Evolutionary conservation across 2,329 filamentous ascomycete species (phyloP), one percentile per base, ranked within the genome.

Genomic region (Biscogniauxia mediterranea): DNA sequence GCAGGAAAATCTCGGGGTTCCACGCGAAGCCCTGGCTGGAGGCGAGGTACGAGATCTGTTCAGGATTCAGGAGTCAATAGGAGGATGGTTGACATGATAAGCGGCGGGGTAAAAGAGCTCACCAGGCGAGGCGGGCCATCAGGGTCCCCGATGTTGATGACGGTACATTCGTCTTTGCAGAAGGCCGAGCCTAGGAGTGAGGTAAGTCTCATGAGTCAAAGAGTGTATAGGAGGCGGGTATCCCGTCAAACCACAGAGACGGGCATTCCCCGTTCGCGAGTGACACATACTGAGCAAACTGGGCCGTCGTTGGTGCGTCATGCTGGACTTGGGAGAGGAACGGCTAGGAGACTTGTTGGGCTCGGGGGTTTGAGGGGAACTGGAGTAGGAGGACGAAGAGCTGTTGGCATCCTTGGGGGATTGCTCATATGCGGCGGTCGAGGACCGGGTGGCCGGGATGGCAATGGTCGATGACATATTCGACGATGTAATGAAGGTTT

Each of bases 1-100:
- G 90, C 1, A 93, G 83, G 77, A 93, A 93, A 75, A 93, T 91
- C 73, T 93, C 90, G 75, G 90, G 90, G 75, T 93, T 93, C 90
- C 90, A 94, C 63, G 88, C 86, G 71, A 92, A 94, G 60, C 90
- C 90, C 76, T 94, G 90, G 71, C 87, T 90, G 5, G 88, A 89
- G 63, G 90, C 88, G 56, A 93, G 85, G 74, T 92, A 94, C 21
- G 89, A 91, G 66, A 93, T 92, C 89, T 92, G 67, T 57, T 58
- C 38, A 55, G 15, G 50, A 7, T 11, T 50, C 53, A n/a, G 25
- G 1, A 13, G 62, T 72, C 57, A 75, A 71, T 61, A 49, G 53
- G 19, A 51, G 26, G 28, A 32, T 13, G 28, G 28, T 2, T 59
- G 26, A 53, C 60, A 50, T 60, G 66, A 60, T 50, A 46, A 32